These are phyloP conservation scores for Magnusiomyces sp. DNA, from an alignment of 1,139 yeast species.

Conservation along the genomic window DNA sequence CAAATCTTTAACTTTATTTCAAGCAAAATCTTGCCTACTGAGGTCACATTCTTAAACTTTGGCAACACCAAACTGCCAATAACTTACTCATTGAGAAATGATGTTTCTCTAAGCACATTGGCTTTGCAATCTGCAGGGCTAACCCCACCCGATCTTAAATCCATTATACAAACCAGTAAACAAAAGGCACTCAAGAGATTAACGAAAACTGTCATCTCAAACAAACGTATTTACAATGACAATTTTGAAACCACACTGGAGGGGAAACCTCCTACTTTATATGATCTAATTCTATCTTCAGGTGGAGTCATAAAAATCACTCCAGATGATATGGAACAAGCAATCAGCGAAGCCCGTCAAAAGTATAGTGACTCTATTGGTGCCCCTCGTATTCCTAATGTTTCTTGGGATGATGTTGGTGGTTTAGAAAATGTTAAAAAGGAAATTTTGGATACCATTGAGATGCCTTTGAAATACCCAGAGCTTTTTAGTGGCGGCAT, in stretches of 20 bases:
- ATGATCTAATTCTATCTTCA: constrained; percentile 23
- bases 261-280: too few relatives aligned
- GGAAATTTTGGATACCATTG: constrained; percentile 90
- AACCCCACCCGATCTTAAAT: constrained; percentile 72
- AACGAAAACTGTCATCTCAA: constrained; percentile 22
- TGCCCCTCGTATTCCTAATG: constrained; percentile 92
- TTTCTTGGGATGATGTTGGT: constrained; percentile 91
- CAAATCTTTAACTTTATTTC: constrained; percentile 48
- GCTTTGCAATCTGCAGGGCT: constrained; percentile 90
- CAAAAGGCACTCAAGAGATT: constrained; percentile 47
- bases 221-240: constrained; percentile 9
- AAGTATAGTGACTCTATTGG: constrained; percentile 93
- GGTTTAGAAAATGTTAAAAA: constrained; percentile 84
- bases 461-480: constrained; percentile 90
- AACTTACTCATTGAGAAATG: constrained; percentile 34
- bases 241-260: constrained; percentile 7
- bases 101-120: constrained; percentile 50
- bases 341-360: constrained; percentile 75
- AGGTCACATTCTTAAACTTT: constrained; percentile 13
- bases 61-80: constrained; percentile 14
- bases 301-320: constrained; percentile 46
- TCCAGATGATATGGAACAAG: constrained; percentile 58
- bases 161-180: constrained; percentile 63
- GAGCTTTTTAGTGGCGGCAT: constrained; percentile 80
- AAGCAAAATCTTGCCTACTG: constrained; percentile 22